Conservation (phyloP, 1,284 basidiomycete species). For the Pseudozyma thailandica region DNA sequence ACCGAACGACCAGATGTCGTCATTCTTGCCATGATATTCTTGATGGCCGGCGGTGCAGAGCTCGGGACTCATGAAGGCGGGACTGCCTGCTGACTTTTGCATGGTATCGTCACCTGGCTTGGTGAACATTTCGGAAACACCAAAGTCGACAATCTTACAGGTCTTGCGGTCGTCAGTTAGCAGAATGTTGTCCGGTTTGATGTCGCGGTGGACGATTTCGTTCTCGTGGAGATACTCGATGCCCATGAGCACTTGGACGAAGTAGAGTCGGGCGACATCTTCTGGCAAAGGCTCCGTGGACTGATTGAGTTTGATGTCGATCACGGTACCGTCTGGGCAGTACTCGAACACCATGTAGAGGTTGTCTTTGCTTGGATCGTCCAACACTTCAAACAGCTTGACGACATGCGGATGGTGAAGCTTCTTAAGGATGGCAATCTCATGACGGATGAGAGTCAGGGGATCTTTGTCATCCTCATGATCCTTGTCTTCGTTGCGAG, state of each 20-base stretch:
- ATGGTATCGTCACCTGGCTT: constrained; percentile 70
- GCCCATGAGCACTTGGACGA: constrained; percentile 72
- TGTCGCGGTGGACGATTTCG: constrained; percentile 72
- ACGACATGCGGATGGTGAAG: constrained; percentile 70
- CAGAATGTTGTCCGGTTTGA: constrained; percentile 73
- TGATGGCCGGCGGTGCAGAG: constrained; percentile 60
- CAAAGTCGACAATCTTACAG: constrained; percentile 74
- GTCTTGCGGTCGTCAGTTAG: constrained; percentile 70
- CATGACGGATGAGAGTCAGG: constrained; percentile 59
- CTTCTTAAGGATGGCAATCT: constrained; percentile 64
- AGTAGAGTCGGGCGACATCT: constrained; percentile 70
- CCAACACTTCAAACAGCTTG: constrained; percentile 72
- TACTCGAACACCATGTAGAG: constrained; percentile 71
- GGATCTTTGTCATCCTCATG: constrained; percentile 54
- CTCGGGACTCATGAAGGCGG: constrained; percentile 74
- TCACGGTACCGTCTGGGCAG: constrained; percentile 71
- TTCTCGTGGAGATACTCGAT: constrained; percentile 73
- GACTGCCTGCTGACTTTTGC: constrained; percentile 71
- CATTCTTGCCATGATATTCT: constrained; percentile 70
- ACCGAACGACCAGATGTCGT: constrained; percentile 73
- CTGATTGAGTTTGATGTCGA: constrained; percentile 68
- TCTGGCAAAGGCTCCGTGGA: constrained; percentile 62
- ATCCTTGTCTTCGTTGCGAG: background rate
- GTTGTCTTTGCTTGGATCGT: constrained; percentile 71
- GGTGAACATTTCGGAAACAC: constrained; percentile 73